phyloP scores from a whole-genome alignment of 176 grass and related monocot species.

The Zizania latifolia region DNA sequence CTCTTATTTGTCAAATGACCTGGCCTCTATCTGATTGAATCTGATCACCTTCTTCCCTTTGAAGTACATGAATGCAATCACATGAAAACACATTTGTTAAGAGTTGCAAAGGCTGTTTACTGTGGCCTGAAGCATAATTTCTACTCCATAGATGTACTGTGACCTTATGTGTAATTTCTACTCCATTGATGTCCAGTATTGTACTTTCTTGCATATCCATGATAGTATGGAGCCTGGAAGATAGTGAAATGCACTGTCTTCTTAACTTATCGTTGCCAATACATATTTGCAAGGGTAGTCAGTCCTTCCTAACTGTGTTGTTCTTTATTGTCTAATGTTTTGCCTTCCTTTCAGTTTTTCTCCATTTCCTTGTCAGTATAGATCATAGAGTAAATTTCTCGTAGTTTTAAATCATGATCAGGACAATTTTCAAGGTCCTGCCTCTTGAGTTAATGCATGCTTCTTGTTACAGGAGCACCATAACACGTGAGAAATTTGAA shows the following conservation, averaged over 20 bases:
- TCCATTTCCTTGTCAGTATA: background rate
- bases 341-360: background rate
- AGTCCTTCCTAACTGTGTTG: background rate
- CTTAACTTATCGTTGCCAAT: conserved; percentile 6
- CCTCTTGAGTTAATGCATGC: background rate
- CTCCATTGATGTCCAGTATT: background rate
- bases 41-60: background rate
- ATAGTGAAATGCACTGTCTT: background rate
- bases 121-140: background rate
- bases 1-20: conserved; percentile 13
- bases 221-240: background rate
- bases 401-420: background rate
- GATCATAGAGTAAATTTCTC: background rate
- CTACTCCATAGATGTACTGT: background rate
- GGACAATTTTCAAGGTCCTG: background rate
- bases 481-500: conserved; percentile 97
- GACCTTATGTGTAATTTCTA: background rate
- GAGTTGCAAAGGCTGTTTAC: background rate
- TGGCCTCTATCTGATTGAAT: background rate
- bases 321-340: conserved; percentile 15
- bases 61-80: background rate
- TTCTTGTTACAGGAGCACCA: conserved; percentile 72
- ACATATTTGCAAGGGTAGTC: background rate
- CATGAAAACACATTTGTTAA: conserved; percentile 5
- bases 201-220: background rate